Conservation (phyloP, 768 basidiomycete genomes). For the Podaxis carcinomalis region DNA sequence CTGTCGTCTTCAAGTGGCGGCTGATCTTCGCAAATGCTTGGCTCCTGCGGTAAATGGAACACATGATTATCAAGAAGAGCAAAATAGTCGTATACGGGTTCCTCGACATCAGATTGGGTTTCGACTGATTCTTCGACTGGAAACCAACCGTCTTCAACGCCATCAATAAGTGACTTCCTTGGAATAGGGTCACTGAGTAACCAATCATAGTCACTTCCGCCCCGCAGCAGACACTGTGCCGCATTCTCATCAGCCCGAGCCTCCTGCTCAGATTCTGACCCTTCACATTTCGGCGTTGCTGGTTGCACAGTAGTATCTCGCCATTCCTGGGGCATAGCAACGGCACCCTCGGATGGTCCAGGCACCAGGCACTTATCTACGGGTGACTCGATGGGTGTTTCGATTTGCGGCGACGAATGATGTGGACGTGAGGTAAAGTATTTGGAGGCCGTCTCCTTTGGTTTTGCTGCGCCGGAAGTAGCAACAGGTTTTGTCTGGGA, state of each 20-base stretch:
- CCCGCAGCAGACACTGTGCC: neutral
- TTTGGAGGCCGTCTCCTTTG: neutral
- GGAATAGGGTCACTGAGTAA: constrained; percentile 3
- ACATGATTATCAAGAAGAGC: neutral
- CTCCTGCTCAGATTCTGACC: neutral
- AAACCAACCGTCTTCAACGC: neutral
- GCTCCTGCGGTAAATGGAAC: neutral
- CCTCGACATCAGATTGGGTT: neutral
- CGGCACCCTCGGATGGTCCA: neutral
- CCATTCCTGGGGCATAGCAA: neutral
- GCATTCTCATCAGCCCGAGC: neutral
- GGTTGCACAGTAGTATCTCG: neutral
- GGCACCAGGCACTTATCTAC: neutral
- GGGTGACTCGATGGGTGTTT: neutral
- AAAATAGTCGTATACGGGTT: neutral
- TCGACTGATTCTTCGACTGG: neutral
- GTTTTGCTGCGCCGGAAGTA: neutral
- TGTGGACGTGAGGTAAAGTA: neutral
- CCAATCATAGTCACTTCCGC: neutral
- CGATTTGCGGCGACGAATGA: neutral
- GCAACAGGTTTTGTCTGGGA: neutral
- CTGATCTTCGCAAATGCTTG: neutral
- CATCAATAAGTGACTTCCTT: too few species aligned
- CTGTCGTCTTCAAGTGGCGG: neutral
- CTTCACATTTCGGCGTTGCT: neutral